phyloP scores from a whole-genome alignment of 129 eudicot genomes.

The Flaveria bidentis region DNA sequence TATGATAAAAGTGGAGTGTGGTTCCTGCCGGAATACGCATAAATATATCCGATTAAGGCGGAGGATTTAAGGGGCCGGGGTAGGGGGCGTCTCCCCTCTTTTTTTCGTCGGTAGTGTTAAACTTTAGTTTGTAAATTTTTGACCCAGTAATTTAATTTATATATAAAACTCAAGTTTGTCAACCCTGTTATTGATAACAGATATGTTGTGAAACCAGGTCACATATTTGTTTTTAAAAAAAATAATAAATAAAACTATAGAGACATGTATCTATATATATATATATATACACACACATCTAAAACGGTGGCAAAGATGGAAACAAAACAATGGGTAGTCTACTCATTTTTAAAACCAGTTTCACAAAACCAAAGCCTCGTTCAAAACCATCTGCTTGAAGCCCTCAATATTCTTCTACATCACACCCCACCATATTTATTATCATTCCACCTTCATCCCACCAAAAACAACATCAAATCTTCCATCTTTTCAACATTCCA shows the following conservation, averaged over 20 bases:
- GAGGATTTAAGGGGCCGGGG: no score
- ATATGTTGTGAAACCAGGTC: no score
- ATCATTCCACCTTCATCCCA: neutral
- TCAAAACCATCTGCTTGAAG: constrained; percentile 38
- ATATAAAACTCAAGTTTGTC: no score
- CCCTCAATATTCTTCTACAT: constrained; percentile 1
- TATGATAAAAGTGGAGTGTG: no score
- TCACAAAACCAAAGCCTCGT: constrained; percentile 45
- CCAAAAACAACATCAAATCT: neutral
- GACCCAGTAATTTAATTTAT: no score
- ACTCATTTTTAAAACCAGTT: constrained; percentile 17
- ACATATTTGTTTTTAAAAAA: no score
- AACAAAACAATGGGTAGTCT: constrained; percentile 54
- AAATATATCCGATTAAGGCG: no score
- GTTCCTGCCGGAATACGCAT: no score
- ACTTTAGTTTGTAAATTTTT: no score
- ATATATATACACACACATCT: neutral
- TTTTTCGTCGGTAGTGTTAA: no score
- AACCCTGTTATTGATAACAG: no score
- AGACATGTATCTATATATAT: neutral
- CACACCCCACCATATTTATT: constrained; percentile 4
- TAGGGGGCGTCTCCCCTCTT: no score
- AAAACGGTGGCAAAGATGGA: constrained; percentile 12
- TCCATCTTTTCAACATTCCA: neutral
- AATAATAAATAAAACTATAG: neutral